A percentile compares a stretch with the other conserved stretches of the same genome.
These are phyloP conservation scores for Colletotrichum tabaci DNA, from an alignment of 2,329 filamentous ascomycete species.

Conservation along the genomic window DNA sequence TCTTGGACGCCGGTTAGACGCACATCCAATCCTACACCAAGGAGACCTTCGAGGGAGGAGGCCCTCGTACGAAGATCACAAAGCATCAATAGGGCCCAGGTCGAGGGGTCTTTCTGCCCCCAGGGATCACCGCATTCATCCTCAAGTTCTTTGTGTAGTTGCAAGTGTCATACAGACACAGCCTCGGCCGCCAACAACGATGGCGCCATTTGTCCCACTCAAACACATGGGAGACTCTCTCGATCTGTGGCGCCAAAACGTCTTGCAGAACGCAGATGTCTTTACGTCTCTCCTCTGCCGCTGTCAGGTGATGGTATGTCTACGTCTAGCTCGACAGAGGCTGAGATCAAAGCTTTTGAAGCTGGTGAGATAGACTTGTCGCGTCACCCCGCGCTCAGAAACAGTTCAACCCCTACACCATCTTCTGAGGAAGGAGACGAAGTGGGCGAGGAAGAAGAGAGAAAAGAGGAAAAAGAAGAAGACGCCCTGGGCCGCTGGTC, in stretches of 20 bases:
- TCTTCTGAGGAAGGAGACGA: slow-evolving; percentile 9
- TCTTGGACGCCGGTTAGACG: slow-evolving; percentile 29
- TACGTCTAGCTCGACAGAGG: slow-evolving; percentile 12
- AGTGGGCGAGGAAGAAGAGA: too few species aligned
- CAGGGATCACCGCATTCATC: slow-evolving; percentile 57
- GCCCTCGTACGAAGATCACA: slow-evolving; percentile 57
- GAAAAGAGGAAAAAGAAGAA: slow-evolving; percentile 17
- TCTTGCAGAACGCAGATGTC: slow-evolving; percentile 41
- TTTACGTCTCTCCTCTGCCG: slow-evolving; percentile 34
- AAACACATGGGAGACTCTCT: slow-evolving; percentile 14
- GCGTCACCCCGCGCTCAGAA: slow-evolving; percentile 25
- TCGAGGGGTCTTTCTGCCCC: slow-evolving; percentile 56
- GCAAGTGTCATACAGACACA: slow-evolving; percentile 53
- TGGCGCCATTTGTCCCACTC: slow-evolving; percentile 52
- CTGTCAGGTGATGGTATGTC: slow-evolving; percentile 4
- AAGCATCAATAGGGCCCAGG: slow-evolving; percentile 57
- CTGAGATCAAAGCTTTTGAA: slow-evolving; percentile 17
- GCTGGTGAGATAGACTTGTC: slow-evolving; percentile 25
- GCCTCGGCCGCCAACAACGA: slow-evolving; percentile 47
- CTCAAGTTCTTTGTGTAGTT: slow-evolving; percentile 63
- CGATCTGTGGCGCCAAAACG: slow-evolving; percentile 38
- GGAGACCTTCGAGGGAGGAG: slow-evolving; percentile 38
- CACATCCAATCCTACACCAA: slow-evolving; percentile 8
- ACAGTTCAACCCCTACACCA: slow-evolving; percentile 26
- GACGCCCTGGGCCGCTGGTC: slow-evolving; percentile 46